phyloP scores from a whole-genome alignment of 306 rosid genomes.

The Rubus parviflorus region DNA sequence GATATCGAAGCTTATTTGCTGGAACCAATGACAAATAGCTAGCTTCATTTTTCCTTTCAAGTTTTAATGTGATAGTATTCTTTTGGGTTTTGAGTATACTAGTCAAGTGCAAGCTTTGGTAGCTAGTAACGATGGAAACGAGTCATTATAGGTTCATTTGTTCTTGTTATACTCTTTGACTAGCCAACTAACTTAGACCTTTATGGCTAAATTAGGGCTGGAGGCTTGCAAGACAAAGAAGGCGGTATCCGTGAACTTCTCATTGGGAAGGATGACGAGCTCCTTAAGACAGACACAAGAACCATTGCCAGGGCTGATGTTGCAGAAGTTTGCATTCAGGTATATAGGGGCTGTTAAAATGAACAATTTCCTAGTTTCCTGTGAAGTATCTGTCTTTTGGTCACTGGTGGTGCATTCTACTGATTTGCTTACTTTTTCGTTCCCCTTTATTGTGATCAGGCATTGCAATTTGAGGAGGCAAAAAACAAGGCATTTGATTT shows the following conservation, averaged over 20 bases:
- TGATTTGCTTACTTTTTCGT: background rate
- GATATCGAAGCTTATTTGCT: background rate
- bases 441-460: slow-evolving; percentile 42
- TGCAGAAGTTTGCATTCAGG: slow-evolving; percentile 94
- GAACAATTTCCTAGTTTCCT: background rate
- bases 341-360: slow-evolving; percentile 23
- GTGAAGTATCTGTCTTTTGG: background rate
- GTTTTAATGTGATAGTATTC: background rate
- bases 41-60: background rate
- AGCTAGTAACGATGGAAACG: background rate
- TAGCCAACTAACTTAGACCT: background rate
- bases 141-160: background rate
- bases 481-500: slow-evolving; percentile 78
- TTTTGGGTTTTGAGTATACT: background rate
- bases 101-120: background rate
- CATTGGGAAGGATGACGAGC: slow-evolving; percentile 87
- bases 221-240: slow-evolving; percentile 87
- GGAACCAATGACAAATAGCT: background rate
- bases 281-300: slow-evolving; percentile 81
- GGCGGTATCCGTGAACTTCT: slow-evolving; percentile 81
- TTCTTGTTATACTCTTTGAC: background rate
- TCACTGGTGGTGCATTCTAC: background rate
- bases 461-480: slow-evolving; percentile 72
- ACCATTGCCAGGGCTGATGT: slow-evolving; percentile 82
- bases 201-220: slow-evolving; percentile 60